Evolutionary conservation across 257 asterid genomes (phyloP).

Genomic region (Oldenlandia corymbosa): DNA sequence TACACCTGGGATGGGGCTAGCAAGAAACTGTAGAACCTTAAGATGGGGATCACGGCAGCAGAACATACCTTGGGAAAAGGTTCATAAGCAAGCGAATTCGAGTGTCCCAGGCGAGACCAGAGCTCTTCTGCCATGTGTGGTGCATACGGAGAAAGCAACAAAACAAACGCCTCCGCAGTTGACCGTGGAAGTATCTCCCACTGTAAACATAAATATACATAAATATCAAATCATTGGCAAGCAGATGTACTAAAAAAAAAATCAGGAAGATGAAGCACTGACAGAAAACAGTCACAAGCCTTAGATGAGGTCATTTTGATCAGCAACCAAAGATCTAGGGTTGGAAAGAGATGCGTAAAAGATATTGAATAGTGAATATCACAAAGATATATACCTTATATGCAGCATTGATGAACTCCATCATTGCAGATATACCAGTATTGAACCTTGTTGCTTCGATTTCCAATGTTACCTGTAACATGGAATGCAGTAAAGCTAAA

Average conservation of each 20-base stretch:
- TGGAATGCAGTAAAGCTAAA: conserved; percentile 11
- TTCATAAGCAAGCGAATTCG: conserved; percentile 63
- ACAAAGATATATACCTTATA: conserved; percentile 52
- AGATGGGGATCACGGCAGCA: too few relatives aligned
- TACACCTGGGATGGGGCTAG: neutral
- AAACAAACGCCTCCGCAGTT: conserved; percentile 56
- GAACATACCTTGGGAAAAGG: conserved; percentile 70
- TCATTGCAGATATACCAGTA: conserved; percentile 98
- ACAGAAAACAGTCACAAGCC: neutral
- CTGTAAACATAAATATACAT: conserved; percentile 37
- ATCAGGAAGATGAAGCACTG: neutral
- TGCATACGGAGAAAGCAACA: conserved; percentile 91
- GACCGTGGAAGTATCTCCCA: conserved; percentile 90
- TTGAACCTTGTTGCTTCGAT: conserved; percentile 91
- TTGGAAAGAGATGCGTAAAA: neutral
- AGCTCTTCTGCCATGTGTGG: conserved; percentile 99
- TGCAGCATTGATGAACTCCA: conserved; percentile 95
- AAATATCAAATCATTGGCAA: neutral
- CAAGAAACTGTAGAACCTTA: too few relatives aligned
- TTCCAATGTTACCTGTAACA: conserved; percentile 73
- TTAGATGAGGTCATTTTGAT: neutral
- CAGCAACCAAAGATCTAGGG: neutral
- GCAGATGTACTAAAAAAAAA: neutral
- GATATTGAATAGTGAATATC: neutral
- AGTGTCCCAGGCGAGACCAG: conserved; percentile 84